Percentiles rank a stretch among this genome's conserved stretches.
Evolutionary conservation across 2,329 filamentous ascomycete genomes (phyloP).

Genomic region (Aspergillus pseudonomiae): DNA sequence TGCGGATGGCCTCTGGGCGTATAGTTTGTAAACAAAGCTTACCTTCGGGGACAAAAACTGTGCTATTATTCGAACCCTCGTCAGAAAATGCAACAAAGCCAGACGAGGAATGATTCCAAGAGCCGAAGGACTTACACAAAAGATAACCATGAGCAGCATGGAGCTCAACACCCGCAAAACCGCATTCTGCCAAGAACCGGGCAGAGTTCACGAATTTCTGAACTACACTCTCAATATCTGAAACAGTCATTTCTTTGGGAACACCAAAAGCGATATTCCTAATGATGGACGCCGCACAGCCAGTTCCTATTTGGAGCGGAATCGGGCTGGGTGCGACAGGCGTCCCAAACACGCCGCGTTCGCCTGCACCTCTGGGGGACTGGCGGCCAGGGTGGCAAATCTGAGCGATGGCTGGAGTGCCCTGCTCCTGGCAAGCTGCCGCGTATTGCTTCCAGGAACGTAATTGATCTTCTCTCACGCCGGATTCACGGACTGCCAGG

Average conservation of each 20-base stretch:
- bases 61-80: neutral
- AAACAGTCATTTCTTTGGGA: slow-evolving; percentile 55
- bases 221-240: slow-evolving; percentile 56
- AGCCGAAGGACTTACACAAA: slow-evolving; percentile 25
- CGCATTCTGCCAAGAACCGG: slow-evolving; percentile 41
- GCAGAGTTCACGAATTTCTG: slow-evolving; percentile 55
- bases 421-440: slow-evolving; percentile 22
- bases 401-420: slow-evolving; percentile 41
- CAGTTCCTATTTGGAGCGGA: slow-evolving; percentile 5
- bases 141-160: slow-evolving; percentile 53
- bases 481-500: neutral
- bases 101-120: neutral
- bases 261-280: slow-evolving; percentile 39
- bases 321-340: slow-evolving; percentile 26
- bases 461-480: neutral
- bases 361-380: slow-evolving; percentile 36
- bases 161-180: slow-evolving; percentile 35
- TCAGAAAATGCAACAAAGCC: neutral
- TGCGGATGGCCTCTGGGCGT: neutral
- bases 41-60: slow-evolving; percentile 28
- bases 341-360: slow-evolving; percentile 25
- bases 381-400: slow-evolving; percentile 43
- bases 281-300: neutral
- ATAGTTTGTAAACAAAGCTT: slow-evolving; percentile 26
- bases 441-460: slow-evolving; percentile 10